These are phyloP conservation scores for Penicillium daleae DNA, from an alignment of 495 filamentous ascomycete genomes.

Conservation along the genomic window DNA sequence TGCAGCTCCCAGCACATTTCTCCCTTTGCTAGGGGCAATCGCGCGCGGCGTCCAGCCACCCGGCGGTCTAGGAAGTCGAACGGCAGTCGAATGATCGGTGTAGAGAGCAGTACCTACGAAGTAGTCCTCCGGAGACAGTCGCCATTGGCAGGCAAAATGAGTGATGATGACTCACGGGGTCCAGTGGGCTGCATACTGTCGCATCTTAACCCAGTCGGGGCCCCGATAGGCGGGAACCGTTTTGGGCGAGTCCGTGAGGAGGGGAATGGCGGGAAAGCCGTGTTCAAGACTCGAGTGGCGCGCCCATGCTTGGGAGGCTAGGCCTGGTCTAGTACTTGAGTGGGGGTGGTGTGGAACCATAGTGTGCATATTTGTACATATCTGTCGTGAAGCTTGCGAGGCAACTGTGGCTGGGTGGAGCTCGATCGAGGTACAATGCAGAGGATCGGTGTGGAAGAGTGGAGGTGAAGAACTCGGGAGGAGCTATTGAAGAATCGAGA, in stretches of 20 bases:
- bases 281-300: slow-evolving; percentile 8
- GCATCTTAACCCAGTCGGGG: not conserved
- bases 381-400: not conserved
- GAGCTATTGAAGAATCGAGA: not conserved
- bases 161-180: slow-evolving; percentile 14
- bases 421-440: slow-evolving; percentile 1
- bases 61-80: slow-evolving; percentile 5
- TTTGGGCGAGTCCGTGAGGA: slow-evolving; percentile 1
- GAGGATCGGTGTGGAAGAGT: not conserved
- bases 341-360: not conserved
- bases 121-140: not conserved
- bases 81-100: slow-evolving; percentile 11
- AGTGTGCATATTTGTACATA: not conserved
- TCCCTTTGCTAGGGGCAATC: not conserved
- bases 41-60: slow-evolving; percentile 1
- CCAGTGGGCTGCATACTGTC: slow-evolving; percentile 5
- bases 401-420: not conserved
- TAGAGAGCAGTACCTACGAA: slow-evolving; percentile 7
- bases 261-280: not conserved
- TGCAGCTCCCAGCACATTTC: not conserved
- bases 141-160: slow-evolving; percentile 7
- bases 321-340: not conserved
- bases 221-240: slow-evolving; percentile 13
- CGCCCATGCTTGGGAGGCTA: not conserved
- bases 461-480: not conserved